These are phyloP conservation scores for Rubia balearica DNA, from an alignment of 305 asterid genomes.

Conservation along the genomic window DNA sequence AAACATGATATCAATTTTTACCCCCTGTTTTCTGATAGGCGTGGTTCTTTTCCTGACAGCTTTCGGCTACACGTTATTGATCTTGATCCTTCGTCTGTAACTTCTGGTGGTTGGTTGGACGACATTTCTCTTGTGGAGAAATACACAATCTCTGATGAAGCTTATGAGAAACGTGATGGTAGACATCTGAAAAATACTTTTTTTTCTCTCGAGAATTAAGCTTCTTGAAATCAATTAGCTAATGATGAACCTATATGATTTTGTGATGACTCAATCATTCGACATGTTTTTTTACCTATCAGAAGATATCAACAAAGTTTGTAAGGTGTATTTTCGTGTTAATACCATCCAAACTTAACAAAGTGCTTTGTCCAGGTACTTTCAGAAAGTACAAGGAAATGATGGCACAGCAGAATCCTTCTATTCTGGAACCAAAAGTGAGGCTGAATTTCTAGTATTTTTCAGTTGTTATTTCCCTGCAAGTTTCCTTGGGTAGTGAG, in stretches of 20 bases:
- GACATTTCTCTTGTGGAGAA: slow-evolving; percentile 93
- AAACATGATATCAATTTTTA: background rate
- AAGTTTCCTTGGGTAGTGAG: background rate
- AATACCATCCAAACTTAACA: background rate
- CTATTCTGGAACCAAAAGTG: slow-evolving; percentile 54
- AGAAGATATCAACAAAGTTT: background rate
- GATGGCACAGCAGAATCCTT: slow-evolving; percentile 42
- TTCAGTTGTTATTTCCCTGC: slow-evolving; percentile 5
- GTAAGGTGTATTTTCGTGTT: background rate
- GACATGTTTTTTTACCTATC: background rate
- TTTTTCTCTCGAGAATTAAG: background rate
- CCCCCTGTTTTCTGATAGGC: background rate
- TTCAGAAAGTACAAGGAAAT: slow-evolving; percentile 85
- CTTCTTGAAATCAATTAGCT: slow-evolving; percentile 2
- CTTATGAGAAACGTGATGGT: slow-evolving; percentile 81
- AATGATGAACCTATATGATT: background rate
- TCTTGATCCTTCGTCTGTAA: slow-evolving; percentile 84
- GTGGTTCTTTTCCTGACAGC: slow-evolving; percentile 31
- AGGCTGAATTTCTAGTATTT: slow-evolving; percentile 15
- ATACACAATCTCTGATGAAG: slow-evolving; percentile 88
- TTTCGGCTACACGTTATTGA: slow-evolving; percentile 74
- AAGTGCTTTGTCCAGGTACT: slow-evolving; percentile 51
- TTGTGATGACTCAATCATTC: background rate
- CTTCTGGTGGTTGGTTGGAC: slow-evolving; percentile 98
- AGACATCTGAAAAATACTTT: slow-evolving; percentile 3